These are phyloP conservation scores for Zygoascus flipseniorum DNA, from an alignment of 805 yeast genomes.

Conservation along the genomic window DNA sequence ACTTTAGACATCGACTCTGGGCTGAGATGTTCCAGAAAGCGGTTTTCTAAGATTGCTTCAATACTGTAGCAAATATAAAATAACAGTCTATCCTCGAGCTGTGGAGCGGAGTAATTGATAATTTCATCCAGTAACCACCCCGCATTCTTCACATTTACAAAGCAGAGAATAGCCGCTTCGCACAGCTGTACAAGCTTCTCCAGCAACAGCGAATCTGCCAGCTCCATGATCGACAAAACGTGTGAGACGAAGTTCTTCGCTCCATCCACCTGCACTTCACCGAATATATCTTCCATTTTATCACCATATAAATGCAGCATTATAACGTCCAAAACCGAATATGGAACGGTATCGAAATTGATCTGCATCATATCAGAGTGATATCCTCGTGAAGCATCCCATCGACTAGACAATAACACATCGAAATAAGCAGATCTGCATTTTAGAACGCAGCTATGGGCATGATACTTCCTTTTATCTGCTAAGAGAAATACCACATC, in stretches of 20 bases:
- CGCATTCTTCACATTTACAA: constrained; percentile 58
- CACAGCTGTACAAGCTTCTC: constrained; percentile 51
- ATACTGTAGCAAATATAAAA: constrained; percentile 63
- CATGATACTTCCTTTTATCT: constrained; percentile 35
- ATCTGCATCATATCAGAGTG: constrained; percentile 9
- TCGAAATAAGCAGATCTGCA: constrained; percentile 56
- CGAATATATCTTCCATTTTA: constrained; percentile 25
- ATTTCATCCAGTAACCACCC: constrained; percentile 48
- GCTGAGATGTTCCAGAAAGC: constrained; percentile 5
- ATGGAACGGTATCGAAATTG: constrained; percentile 38
- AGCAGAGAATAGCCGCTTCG: constrained; percentile 38
- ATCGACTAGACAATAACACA: constrained; percentile 44
- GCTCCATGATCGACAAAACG: constrained; percentile 49
- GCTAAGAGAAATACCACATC: constrained; percentile 42
- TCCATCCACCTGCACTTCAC: constrained; percentile 17
- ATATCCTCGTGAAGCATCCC: constrained; percentile 32
- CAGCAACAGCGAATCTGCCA: constrained; percentile 56
- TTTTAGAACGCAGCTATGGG: constrained; percentile 43
- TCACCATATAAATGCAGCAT: constrained; percentile 52
- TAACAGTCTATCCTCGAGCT: constrained; percentile 51
- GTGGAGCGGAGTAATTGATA: constrained; percentile 39
- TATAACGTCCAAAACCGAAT: constrained; percentile 39
- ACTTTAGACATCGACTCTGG: constrained; percentile 5
- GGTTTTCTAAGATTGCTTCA: constrained; percentile 50
- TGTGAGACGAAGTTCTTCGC: constrained; percentile 41